Conservation (phyloP, 1,284 basidiomycete species). For the Paramarasmius palmivorus region DNA sequence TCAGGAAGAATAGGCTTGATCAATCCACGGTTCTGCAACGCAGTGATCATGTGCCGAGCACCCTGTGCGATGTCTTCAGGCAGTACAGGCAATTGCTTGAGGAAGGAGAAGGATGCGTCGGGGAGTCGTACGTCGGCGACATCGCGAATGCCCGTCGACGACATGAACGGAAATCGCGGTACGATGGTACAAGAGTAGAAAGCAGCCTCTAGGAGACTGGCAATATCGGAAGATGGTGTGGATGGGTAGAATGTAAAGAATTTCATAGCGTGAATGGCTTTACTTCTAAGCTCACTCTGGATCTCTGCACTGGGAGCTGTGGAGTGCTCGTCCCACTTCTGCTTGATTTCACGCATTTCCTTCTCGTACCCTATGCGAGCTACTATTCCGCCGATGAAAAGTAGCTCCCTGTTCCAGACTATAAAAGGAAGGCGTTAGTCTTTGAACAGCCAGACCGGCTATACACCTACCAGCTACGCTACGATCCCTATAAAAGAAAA, state of each 20-base stretch:
- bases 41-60: slow-evolving; percentile 66
- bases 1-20: slow-evolving; percentile 84
- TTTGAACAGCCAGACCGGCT: slow-evolving; percentile 1
- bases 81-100: slow-evolving; percentile 80
- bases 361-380: slow-evolving; percentile 85
- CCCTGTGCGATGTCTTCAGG: slow-evolving; percentile 65
- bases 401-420: slow-evolving; percentile 89
- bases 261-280: slow-evolving; percentile 81
- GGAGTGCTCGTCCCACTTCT: slow-evolving; percentile 54
- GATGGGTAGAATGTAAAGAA: slow-evolving; percentile 90
- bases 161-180: slow-evolving; percentile 72
- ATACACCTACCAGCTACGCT: slow-evolving; percentile 64
- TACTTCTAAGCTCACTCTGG: slow-evolving; percentile 52
- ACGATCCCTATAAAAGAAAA: slow-evolving; percentile 53
- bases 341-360: slow-evolving; percentile 67
- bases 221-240: slow-evolving; percentile 87
- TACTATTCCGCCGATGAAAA: slow-evolving; percentile 83
- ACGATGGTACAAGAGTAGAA: slow-evolving; percentile 74
- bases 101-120: slow-evolving; percentile 76
- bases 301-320: slow-evolving; percentile 39
- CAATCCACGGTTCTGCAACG: slow-evolving; percentile 67
- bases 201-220: slow-evolving; percentile 72
- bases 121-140: slow-evolving; percentile 79
- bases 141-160: slow-evolving; percentile 75
- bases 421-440: slow-evolving; percentile 5